Percentiles rank a stretch among this genome's conserved stretches.
Conservation (phyloP, 768 basidiomycete genomes). For the Mycena leptocephala region DNA sequence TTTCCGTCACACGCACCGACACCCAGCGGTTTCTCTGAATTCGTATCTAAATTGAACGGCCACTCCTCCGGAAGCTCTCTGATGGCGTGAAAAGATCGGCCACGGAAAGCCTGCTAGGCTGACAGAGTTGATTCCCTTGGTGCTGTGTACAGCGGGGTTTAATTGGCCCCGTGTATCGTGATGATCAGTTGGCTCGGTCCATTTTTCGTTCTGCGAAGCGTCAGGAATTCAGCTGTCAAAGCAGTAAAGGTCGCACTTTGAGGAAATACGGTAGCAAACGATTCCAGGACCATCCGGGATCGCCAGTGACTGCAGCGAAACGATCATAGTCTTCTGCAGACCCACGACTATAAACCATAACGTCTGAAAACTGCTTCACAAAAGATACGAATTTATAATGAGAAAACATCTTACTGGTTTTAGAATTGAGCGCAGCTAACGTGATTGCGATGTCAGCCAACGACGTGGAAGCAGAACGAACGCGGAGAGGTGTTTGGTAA, state of each 20-base stretch:
- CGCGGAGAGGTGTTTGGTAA: too few relatives aligned
- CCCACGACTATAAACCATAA: neutral
- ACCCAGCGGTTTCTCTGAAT: constrained; percentile 45
- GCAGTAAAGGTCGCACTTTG: constrained; percentile 43
- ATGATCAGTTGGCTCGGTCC: constrained; percentile 49
- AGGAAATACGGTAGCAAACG: constrained; percentile 48
- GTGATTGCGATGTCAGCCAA: too few relatives aligned
- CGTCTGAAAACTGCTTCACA: too few relatives aligned
- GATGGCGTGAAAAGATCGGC: neutral
- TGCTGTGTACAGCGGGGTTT: too few relatives aligned
- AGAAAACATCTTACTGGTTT: neutral
- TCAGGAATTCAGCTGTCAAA: too few relatives aligned
- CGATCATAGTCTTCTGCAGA: constrained; percentile 9
- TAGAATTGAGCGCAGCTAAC: too few relatives aligned
- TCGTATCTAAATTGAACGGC: constrained; percentile 47
- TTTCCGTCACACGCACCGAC: constrained; percentile 37
- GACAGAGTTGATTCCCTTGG: constrained; percentile 47
- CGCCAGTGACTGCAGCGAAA: constrained; percentile 29
- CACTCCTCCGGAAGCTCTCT: neutral
- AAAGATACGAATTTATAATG: neutral
- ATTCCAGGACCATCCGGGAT: too few relatives aligned
- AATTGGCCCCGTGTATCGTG: constrained; percentile 45
- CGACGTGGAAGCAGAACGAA: too few relatives aligned
- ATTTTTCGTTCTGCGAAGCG: constrained; percentile 54
- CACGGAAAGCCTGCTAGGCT: constrained; percentile 47